These are phyloP conservation scores for Colletotrichum sp. DNA, from an alignment of 2,329 filamentous ascomycete genomes.

Conservation along the genomic window DNA sequence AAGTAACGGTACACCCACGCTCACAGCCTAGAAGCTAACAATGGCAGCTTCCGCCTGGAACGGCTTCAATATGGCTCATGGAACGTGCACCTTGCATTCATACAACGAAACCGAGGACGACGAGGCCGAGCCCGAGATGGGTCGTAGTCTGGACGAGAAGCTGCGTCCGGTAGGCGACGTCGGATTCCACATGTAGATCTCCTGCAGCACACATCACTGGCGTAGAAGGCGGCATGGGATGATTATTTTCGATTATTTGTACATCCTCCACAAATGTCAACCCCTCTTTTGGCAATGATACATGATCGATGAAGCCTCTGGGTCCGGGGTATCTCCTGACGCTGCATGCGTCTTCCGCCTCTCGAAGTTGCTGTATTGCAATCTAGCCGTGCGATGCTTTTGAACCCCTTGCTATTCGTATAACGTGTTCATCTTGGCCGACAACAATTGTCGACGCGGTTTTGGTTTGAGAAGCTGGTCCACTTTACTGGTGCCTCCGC, in stretches of 20 bases:
- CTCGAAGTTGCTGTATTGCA: background rate
- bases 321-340: slow-evolving; percentile 17
- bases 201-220: background rate
- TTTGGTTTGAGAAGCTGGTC: background rate
- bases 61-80: slow-evolving; percentile 73
- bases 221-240: background rate
- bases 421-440: slow-evolving; percentile 10
- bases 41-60: slow-evolving; percentile 79
- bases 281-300: slow-evolving; percentile 21
- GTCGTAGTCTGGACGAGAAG: slow-evolving; percentile 64
- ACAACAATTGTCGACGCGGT: background rate
- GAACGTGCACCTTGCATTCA: slow-evolving; percentile 79
- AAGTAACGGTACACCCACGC: slow-evolving; percentile 31
- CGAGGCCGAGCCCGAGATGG: slow-evolving; percentile 65
- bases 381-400: slow-evolving; percentile 5
- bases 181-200: background rate
- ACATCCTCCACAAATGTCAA: slow-evolving; percentile 14
- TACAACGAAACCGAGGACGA: slow-evolving; percentile 75
- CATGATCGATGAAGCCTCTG: slow-evolving; percentile 18
- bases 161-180: slow-evolving; percentile 42
- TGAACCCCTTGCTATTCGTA: slow-evolving; percentile 8
- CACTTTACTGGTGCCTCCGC: background rate
- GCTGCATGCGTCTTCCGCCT: background rate
- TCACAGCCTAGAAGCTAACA: background rate
- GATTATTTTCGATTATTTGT: slow-evolving; percentile 20